Evolutionary conservation across 2,329 filamentous ascomycete species (phyloP).

Genomic region (Diaporthe sp.): DNA sequence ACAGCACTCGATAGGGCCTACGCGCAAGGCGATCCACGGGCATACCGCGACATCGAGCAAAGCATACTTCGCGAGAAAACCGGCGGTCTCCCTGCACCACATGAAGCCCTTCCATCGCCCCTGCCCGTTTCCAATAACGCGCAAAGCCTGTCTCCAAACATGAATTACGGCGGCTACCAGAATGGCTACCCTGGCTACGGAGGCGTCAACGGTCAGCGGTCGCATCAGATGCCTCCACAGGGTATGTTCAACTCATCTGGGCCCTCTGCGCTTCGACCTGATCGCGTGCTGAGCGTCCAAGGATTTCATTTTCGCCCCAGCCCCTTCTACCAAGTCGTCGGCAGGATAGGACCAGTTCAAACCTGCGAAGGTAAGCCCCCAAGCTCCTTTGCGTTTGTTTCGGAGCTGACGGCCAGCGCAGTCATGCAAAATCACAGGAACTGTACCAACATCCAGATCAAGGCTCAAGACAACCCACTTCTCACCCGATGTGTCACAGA

Average conservation of each 20-base stretch:
- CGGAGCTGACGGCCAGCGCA: conserved; percentile 47
- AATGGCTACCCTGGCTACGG: conserved; percentile 35
- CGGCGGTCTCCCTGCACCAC: conserved; percentile 22
- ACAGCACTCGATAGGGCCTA: conserved; percentile 38
- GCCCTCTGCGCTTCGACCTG: conserved; percentile 14
- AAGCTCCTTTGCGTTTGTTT: conserved; percentile 4
- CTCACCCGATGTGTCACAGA: conserved; percentile 72
- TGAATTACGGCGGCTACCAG: conserved; percentile 36
- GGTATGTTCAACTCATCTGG: conserved; percentile 33
- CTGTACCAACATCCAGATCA: conserved; percentile 61
- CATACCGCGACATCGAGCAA: conserved; percentile 36
- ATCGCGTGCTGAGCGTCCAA: conserved; percentile 38
- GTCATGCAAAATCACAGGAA: conserved; percentile 70
- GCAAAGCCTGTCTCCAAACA: conserved; percentile 34
- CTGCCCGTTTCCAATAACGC: conserved; percentile 30
- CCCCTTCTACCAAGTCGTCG: conserved; percentile 84
- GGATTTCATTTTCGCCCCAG: conserved; percentile 73
- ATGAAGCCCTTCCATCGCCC: conserved; percentile 18
- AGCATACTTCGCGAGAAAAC: conserved; percentile 39
- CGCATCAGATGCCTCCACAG: conserved; percentile 34
- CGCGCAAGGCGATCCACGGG: conserved; percentile 26
- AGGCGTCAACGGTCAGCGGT: conserved; percentile 36
- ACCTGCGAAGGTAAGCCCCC: conserved; percentile 77
- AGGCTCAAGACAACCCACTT: conserved; percentile 64
- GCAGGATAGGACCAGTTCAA: conserved; percentile 74